phyloP scores from a whole-genome alignment of 192 early-diverging fungal genomes.

The Pilaira anomala region DNA sequence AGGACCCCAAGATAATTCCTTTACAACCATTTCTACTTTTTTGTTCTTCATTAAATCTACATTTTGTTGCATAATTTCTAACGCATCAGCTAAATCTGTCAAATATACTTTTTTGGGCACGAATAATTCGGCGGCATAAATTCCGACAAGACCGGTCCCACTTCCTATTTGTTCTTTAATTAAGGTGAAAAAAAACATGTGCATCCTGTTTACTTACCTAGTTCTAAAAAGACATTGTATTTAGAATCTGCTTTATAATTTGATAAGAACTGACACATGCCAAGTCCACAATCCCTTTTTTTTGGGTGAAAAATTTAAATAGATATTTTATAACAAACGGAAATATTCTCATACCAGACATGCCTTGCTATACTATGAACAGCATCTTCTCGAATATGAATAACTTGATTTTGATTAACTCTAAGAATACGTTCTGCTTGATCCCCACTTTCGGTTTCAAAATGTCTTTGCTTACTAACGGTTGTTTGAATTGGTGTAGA shows the following conservation, averaged over 20 bases:
- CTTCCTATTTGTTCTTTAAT: slow-evolving; percentile 14
- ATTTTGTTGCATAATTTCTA: slow-evolving; percentile 28
- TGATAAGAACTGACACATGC: slow-evolving; percentile 18
- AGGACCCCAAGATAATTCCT: slow-evolving; percentile 23
- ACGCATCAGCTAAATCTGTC: slow-evolving; percentile 27
- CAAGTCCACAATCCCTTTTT: slow-evolving; percentile 35
- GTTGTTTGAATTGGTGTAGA: slow-evolving; percentile 7
- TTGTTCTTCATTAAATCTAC: neutral
- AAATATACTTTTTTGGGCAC: slow-evolving; percentile 13
- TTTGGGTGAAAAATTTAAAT: neutral
- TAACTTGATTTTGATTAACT: neutral
- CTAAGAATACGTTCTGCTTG: slow-evolving; percentile 22
- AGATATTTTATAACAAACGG: neutral
- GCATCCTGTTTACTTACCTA: slow-evolving; percentile 13
- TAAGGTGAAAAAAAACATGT: neutral
- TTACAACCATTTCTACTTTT: slow-evolving; percentile 11
- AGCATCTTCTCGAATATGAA: slow-evolving; percentile 29
- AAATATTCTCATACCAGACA: slow-evolving; percentile 20
- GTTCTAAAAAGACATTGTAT: slow-evolving; percentile 18
- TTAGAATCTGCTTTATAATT: neutral
- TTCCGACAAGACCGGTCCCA: slow-evolving; percentile 32
- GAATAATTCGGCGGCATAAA: slow-evolving; percentile 22
- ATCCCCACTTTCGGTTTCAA: slow-evolving; percentile 11
- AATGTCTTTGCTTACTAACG: neutral
- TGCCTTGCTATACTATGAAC: slow-evolving; percentile 34